These are phyloP conservation scores for Cynara cardunculus DNA, from an alignment of 129 eudicot genomes.

Conservation along the genomic window DNA sequence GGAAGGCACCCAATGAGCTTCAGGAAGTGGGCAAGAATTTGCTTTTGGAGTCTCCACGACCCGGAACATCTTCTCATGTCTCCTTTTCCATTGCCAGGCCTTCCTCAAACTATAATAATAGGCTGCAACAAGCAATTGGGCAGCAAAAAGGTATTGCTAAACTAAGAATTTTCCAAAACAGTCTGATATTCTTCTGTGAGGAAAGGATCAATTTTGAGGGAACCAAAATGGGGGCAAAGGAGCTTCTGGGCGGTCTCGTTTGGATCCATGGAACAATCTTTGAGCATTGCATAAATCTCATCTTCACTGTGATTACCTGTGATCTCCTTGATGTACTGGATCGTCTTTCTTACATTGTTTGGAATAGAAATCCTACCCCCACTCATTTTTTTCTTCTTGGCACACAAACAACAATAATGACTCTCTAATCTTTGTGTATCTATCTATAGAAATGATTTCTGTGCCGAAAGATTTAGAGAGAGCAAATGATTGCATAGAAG, in stretches of 20 bases:
- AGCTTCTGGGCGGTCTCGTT: conserved; percentile 69
- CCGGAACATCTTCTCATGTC: conserved; percentile 28
- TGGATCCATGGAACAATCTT: conserved; percentile 92
- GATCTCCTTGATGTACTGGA: conserved; percentile 87
- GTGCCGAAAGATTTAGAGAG: conserved; percentile 17
- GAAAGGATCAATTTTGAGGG: neutral
- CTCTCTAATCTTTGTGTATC: conserved; percentile 2
- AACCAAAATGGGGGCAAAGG: neutral
- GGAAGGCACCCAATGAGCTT: conserved; percentile 29
- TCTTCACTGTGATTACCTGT: conserved; percentile 76
- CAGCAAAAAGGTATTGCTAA: conserved; percentile 28
- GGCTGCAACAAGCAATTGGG: conserved; percentile 30
- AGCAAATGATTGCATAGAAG: conserved; percentile 12
- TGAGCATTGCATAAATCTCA: conserved; percentile 82
- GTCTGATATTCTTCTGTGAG: neutral
- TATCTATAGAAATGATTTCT: conserved; percentile 7
- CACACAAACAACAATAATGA: conserved; percentile 1
- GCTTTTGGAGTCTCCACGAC: conserved; percentile 35
- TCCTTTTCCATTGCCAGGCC: conserved; percentile 22
- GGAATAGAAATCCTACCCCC: conserved; percentile 73
- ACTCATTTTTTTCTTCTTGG: conserved; percentile 31
- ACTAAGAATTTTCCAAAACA: neutral
- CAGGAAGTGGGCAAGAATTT: conserved; percentile 54
- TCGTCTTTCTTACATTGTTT: conserved; percentile 53
- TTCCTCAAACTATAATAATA: conserved; percentile 25